These are phyloP conservation scores for Neurospora tetraspora DNA, from an alignment of 495 filamentous ascomycete genomes.

Conservation along the genomic window DNA sequence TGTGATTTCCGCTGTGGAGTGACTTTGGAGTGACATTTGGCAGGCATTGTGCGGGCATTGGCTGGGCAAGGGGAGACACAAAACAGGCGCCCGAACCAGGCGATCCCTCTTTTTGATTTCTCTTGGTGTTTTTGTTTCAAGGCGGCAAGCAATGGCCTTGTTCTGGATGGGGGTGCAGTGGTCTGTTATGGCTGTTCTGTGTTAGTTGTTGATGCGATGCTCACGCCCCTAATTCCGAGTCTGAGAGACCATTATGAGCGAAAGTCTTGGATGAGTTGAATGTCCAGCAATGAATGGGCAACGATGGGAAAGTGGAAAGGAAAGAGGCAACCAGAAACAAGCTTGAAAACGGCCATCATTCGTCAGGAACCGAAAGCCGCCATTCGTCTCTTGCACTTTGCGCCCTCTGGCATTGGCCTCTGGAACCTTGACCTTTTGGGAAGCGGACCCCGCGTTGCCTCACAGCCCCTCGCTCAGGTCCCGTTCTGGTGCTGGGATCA, in stretches of 20 bases:
- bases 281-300: not conserved
- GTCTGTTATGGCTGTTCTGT: not conserved
- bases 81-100: not conserved
- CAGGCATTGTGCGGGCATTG: not conserved
- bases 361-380: not conserved
- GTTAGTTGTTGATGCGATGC: not conserved
- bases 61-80: not conserved
- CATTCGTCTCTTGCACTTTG: not conserved
- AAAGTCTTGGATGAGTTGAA: not conserved
- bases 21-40: not conserved
- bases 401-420: not conserved
- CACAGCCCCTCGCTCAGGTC: not conserved
- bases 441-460: not conserved
- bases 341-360: not conserved
- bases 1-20: not conserved
- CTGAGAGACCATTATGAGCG: not conserved
- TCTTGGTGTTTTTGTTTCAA: not conserved
- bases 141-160: not conserved
- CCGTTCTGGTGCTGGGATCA: not conserved
- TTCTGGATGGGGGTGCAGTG: not conserved
- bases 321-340: not conserved
- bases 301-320: not conserved
- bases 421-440: not conserved
- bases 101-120: not conserved
- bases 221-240: not conserved